Percentiles rank a stretch among this genome's conserved stretches.
Evolutionary conservation across 768 basidiomycete species (phyloP).

Genomic region (Boletus rubroflammeus): DNA sequence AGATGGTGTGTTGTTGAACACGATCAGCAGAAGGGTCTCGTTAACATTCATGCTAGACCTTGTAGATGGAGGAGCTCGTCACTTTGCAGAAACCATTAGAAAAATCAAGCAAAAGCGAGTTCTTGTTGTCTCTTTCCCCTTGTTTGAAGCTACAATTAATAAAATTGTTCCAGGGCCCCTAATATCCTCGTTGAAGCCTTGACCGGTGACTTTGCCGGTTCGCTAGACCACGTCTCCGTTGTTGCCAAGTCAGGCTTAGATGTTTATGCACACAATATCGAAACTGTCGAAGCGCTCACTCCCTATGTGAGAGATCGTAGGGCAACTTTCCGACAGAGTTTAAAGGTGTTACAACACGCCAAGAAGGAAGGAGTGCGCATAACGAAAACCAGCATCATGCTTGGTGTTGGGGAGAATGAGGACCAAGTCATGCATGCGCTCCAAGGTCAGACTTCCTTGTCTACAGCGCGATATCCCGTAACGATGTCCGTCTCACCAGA

Average conservation of each 20-base stretch:
- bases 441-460: conserved; percentile 51
- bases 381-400: conserved; percentile 98
- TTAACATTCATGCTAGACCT: conserved; percentile 58
- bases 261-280: conserved; percentile 97
- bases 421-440: conserved; percentile 81
- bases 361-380: conserved; percentile 81
- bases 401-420: conserved; percentile 89
- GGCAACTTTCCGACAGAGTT: conserved; percentile 84
- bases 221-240: conserved; percentile 64
- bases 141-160: not conserved
- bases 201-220: conserved; percentile 90
- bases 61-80: conserved; percentile 84
- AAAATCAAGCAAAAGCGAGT: conserved; percentile 89
- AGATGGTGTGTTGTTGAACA: conserved; percentile 61
- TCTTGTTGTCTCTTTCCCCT: conserved; percentile 30
- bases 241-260: conserved; percentile 94
- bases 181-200: conserved; percentile 95
- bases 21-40: not conserved
- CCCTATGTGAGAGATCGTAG: conserved; percentile 94
- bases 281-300: conserved; percentile 92
- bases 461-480: not conserved
- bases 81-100: conserved; percentile 92
- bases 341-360: conserved; percentile 76
- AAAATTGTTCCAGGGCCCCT: conserved; percentile 64
- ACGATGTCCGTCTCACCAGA: conserved; percentile 46